phyloP scores from a whole-genome alignment of 2,329 filamentous ascomycete species.

The Karstenula rhodostoma region DNA sequence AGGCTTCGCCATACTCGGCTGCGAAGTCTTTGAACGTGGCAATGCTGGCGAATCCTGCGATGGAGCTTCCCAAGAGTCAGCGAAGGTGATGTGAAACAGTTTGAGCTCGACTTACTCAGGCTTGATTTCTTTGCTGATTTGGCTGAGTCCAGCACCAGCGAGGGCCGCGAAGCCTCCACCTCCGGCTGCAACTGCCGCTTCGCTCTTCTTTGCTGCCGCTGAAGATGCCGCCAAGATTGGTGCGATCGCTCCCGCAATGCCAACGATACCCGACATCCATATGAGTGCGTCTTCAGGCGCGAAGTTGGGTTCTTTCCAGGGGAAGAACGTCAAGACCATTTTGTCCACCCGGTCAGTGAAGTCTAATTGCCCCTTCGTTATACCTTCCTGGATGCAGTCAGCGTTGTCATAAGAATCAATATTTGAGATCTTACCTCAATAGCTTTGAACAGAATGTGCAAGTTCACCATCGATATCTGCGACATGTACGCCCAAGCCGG shows the following conservation, averaged over 20 bases:
- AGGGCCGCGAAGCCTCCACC: not conserved
- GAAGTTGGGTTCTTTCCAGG: conserved; percentile 5
- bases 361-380: conserved; percentile 11
- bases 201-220: not conserved
- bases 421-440: not conserved
- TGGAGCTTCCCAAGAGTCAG: not conserved
- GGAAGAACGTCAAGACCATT: conserved; percentile 9
- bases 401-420: not conserved
- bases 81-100: not conserved
- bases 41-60: conserved; percentile 4
- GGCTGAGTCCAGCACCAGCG: conserved; percentile 1
- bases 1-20: conserved; percentile 5
- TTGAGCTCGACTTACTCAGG: not conserved
- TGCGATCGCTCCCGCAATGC: conserved; percentile 1
- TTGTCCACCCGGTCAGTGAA: conserved; percentile 10
- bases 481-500: conserved; percentile 10
- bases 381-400: not conserved
- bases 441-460: conserved; percentile 11
- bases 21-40: conserved; percentile 11
- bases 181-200: not conserved
- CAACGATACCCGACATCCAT: conserved; percentile 4
- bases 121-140: conserved; percentile 10
- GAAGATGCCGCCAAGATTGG: not conserved
- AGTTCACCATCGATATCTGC: conserved; percentile 10
- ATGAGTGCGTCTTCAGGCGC: conserved; percentile 6